A percentile compares a stretch with the other conserved stretches of the same genome.
Conservation (phyloP, 2,329 filamentous ascomycete genomes). For the Xylaria sp. region DNA sequence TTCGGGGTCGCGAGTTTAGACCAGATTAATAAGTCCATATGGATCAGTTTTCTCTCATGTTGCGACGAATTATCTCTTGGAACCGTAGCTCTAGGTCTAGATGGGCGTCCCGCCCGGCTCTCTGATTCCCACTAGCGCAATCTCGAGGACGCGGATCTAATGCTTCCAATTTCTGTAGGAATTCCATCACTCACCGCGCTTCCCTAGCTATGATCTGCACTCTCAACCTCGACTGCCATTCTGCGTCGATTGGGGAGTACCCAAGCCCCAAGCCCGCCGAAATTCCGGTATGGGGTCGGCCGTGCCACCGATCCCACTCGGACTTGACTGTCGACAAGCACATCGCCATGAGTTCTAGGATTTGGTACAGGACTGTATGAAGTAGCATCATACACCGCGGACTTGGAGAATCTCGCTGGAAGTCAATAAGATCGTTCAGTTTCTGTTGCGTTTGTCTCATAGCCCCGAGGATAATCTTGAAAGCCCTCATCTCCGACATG, state of each 20-base stretch:
- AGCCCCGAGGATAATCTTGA: constrained; percentile 31
- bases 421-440: constrained; percentile 18
- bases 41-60: too few relatives aligned
- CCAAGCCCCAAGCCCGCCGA: constrained; percentile 10
- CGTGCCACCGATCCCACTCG: constrained; percentile 5
- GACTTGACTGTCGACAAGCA: constrained; percentile 11
- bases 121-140: neutral
- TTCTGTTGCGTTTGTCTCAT: constrained; percentile 14
- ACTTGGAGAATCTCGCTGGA: constrained; percentile 20
- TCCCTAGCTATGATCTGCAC: constrained; percentile 12
- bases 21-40: too few relatives aligned
- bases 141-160: neutral
- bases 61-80: neutral
- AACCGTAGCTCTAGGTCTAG: neutral
- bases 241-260: constrained; percentile 11
- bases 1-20: too few relatives aligned
- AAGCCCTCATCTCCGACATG: constrained; percentile 23
- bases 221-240: constrained; percentile 13
- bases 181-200: neutral
- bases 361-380: constrained; percentile 31
- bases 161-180: neutral
- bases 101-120: neutral
- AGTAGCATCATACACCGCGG: constrained; percentile 32
- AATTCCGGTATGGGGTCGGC: neutral
- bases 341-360: constrained; percentile 29